Evolutionary conservation across 2,329 filamentous ascomycete species (phyloP), one percentile per base, ranked within the genome.

Genomic region (Penicillium verrucosum): DNA sequence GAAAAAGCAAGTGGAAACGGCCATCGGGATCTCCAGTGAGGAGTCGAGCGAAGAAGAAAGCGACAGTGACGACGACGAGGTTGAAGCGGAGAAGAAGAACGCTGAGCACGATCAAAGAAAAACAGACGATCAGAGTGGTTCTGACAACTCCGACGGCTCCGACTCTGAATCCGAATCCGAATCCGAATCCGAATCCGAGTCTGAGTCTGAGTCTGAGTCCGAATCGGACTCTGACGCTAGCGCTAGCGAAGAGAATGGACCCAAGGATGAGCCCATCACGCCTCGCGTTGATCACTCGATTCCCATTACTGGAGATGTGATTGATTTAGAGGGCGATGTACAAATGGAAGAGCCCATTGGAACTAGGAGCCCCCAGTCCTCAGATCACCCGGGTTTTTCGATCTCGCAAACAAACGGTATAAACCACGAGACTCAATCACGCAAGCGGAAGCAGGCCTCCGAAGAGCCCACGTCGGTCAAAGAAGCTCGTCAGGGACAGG

Each of bases 401-500:
- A n/a, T 21, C 1, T n/a, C 18, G 11, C 21, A 37, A 38, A 21
- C 29, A 30, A 40, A 37, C 34, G 42, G 37, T 36, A 18, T 18
- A 30, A 36, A 23, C 5, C 27, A 12, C 18, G 46, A 52, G 6
- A 40, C 21, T 42, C 45, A 30, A n/a, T 62, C 58, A 18, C 64
- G 62, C 27, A 71, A 71, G 59, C 63, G 69, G 29, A 71, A 69
- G 51, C 61, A 61, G 40, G 67, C 66, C 41, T n/a, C 32, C 2
- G 67, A 65, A 12, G 38, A 58, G 9, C 30, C 57, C 1, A 41
- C 47, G 4, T 60, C 67, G 1, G 66, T 63, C 34, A 70, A 70
- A 37, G 63, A 69, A 45, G 61, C 65, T 50, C 68, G 68, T 10
- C 40, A 49, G 14, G 7, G 32, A 18, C 44, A 57, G 16, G 21